Percentiles rank a stretch among this genome's conserved stretches.
Evolutionary conservation across 352 stramenopile species (phyloP).

Genomic region (Phytophthora rubi): DNA sequence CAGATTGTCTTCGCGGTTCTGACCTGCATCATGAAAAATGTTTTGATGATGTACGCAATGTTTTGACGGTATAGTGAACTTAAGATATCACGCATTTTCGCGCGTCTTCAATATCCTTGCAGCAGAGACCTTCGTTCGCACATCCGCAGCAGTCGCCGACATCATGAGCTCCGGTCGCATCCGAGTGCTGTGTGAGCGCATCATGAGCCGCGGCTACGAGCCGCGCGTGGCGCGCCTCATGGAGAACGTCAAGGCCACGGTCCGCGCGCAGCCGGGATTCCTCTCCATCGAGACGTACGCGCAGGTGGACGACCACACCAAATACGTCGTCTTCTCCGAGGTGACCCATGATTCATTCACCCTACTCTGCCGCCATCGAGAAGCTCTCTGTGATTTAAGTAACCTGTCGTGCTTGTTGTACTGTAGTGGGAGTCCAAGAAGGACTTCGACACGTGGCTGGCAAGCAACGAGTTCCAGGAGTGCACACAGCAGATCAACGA

Average conservation of each 20-base stretch:
- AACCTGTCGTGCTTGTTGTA: conserved; percentile 14
- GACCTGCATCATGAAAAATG: background rate
- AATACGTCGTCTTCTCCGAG: conserved; percentile 91
- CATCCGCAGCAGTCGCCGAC: background rate
- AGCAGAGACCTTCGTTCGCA: background rate
- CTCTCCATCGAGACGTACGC: conserved; percentile 81
- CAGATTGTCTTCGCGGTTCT: background rate
- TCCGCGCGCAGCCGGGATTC: conserved; percentile 76
- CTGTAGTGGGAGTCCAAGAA: conserved; percentile 85
- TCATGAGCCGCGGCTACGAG: conserved; percentile 90
- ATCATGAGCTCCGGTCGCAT: conserved; percentile 52
- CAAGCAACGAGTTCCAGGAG: conserved; percentile 79
- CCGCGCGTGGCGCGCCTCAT: conserved; percentile 84
- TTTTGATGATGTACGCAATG: background rate
- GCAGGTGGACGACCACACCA: conserved; percentile 81
- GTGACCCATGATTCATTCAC: conserved; percentile 24
- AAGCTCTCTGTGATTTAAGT: background rate
- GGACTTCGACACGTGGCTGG: conserved; percentile 82
- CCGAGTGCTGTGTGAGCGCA: conserved; percentile 84
- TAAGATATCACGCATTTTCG: background rate
- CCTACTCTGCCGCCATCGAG: background rate
- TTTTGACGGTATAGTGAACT: background rate
- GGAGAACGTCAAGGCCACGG: conserved; percentile 85
- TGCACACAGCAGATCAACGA: conserved; percentile 87
- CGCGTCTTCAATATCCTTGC: background rate